Evolutionary conservation across 1,284 basidiomycete species (phyloP), one percentile per base, ranked within the genome.

Genomic region (Tausonia pullulans): DNA sequence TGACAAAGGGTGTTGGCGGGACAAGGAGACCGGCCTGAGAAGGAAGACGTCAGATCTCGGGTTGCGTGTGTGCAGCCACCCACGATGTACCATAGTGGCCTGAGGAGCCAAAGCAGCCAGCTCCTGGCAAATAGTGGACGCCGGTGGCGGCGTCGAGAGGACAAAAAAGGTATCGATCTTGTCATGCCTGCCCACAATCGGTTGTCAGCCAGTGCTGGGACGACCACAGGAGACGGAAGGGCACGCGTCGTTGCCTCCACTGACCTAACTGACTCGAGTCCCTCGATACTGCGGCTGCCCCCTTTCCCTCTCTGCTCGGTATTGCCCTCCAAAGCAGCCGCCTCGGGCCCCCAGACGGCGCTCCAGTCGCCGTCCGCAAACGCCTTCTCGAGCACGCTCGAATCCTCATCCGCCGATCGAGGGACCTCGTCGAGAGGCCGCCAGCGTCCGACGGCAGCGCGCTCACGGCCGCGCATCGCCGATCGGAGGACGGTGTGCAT

Each of bases 1-100:
- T 93, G 27, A 90, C 78, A 73, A 94, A 94, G 0, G 90, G 90
- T 0, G 91, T 94, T 0, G 87, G 86, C 0, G 88, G 80, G 0
- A 85, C 86, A 11, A 87, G 74, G 39, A 91, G 78, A 11, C 88
- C 88, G 49, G 88, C 75, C 84, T 89, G 70, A 11, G 53, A 50
- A 50, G 14, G 8, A 43, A 46, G 8, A 53, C 41, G 51, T 53
- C 52, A 13, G n/a, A 13, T 10, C 39, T 16, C 8, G 52, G 14
- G 27, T 27, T 27, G 27, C 27, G 27, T 27, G 27, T 27, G 27
- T 27, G 27, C 27, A 27, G 27, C 27, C 27, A 27, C 27, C 27
- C 27, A 27, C 27, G 27, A 13, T 53, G 8, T 10, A 53, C 52
- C n/a, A 5, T 16, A 41, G 41, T 9, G 2, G 50, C 44, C 16